A percentile compares a stretch with the other conserved stretches of the same genome.
phyloP scores from a whole-genome alignment of 306 rosid genomes.

The Ochetophila trinervis region DNA sequence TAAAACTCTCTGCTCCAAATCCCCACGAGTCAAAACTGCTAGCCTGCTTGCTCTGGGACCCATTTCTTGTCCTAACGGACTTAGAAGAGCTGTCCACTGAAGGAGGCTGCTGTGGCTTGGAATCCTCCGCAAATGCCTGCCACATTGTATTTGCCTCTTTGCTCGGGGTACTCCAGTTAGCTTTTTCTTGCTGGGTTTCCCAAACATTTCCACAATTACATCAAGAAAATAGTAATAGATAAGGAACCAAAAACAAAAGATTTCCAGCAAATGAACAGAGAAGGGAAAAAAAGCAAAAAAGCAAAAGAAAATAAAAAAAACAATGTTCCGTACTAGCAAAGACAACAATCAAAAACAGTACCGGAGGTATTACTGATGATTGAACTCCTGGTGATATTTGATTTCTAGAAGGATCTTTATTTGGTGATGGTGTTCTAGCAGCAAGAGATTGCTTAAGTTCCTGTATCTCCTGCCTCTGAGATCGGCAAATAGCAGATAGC shows the following conservation, averaged over 20 bases:
- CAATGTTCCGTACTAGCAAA: background rate
- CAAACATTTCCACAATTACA: conserved; percentile 23
- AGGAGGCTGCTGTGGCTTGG: conserved; percentile 41
- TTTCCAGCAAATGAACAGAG: background rate
- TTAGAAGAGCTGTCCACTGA: conserved; percentile 42
- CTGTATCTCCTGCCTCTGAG: conserved; percentile 92
- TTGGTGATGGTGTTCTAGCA: conserved; percentile 65
- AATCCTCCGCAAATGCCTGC: conserved; percentile 74
- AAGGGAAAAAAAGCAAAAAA: background rate
- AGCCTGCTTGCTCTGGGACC: conserved; percentile 49
- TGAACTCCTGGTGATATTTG: conserved; percentile 40
- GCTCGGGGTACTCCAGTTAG: conserved; percentile 44
- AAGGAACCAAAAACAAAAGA: background rate
- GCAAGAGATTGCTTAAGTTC: conserved; percentile 87
- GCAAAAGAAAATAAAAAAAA: background rate
- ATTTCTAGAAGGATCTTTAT: conserved; percentile 45
- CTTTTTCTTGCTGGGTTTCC: conserved; percentile 48
- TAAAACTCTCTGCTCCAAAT: conserved; percentile 67
- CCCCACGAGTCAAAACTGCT: conserved; percentile 74
- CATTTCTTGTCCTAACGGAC: conserved; percentile 72
- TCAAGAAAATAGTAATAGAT: conserved; percentile 5
- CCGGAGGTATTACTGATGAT: conserved; percentile 47
- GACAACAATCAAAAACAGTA: conserved; percentile 20
- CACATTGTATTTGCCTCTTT: conserved; percentile 67
- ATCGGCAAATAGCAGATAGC: conserved; percentile 88